Percentiles rank a stretch among this genome's conserved stretches.
Evolutionary conservation across 768 basidiomycete species (phyloP).

Genomic region (Pleurotus sapidus): DNA sequence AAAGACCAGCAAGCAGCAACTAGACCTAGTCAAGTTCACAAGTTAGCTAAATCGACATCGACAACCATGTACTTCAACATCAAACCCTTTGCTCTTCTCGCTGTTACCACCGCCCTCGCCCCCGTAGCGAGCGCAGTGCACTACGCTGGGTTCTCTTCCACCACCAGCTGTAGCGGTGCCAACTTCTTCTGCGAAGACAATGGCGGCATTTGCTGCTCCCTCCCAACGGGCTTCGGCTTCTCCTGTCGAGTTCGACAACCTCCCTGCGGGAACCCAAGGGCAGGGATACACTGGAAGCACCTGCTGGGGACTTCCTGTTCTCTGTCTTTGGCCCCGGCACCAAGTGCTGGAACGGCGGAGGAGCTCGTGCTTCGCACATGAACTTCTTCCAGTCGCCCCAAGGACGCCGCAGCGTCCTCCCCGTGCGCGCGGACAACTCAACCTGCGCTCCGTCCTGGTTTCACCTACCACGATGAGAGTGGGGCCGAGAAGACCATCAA

Average conservation of each 20-base stretch:
- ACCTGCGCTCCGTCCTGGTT: neutral
- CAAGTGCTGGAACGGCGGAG: conserved; percentile 8
- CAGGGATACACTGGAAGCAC: conserved; percentile 8
- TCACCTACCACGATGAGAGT: neutral
- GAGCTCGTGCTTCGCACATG: conserved; percentile 3
- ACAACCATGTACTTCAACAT: conserved; percentile 1
- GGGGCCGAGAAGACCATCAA: neutral
- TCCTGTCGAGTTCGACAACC: conserved; percentile 3
- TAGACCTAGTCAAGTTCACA: no score
- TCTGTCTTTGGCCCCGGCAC: conserved; percentile 2
- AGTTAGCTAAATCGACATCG: neutral
- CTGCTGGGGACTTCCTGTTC: conserved; percentile 4
- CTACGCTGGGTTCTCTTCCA: conserved; percentile 6
- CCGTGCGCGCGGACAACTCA: neutral
- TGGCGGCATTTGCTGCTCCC: neutral
- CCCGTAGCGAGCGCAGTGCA: neutral
- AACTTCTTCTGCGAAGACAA: conserved; percentile 7
- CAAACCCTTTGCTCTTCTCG: neutral
- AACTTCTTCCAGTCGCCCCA: conserved; percentile 7
- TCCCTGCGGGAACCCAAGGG: conserved; percentile 2
- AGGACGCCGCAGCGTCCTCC: neutral
- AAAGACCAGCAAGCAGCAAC: no score
- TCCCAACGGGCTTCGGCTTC: conserved; percentile 8
- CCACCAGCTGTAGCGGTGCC: conserved; percentile 1
- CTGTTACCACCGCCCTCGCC: neutral